Percentiles rank a stretch among this genome's conserved stretches.
Conservation (phyloP, 2,329 filamentous ascomycete genomes). For the Rachicladosporium sp. region DNA sequence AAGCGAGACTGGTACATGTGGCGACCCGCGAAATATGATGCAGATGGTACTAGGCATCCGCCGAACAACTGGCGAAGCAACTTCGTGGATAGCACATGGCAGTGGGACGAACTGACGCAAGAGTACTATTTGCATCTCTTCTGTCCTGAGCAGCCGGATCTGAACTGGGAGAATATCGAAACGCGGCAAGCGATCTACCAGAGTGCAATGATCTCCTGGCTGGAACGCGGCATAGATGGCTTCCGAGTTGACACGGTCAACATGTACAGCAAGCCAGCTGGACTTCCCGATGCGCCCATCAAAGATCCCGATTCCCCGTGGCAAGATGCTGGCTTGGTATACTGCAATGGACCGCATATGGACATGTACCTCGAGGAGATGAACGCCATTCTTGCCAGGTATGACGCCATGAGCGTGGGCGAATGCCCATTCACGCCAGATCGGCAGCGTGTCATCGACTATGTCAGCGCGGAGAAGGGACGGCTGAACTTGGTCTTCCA, state of each 20-base stretch:
- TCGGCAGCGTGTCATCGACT: constrained; percentile 38
- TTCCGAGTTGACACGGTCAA: constrained; percentile 25
- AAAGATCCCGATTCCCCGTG: constrained; percentile 2
- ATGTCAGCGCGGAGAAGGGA: constrained; percentile 39
- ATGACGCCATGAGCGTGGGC: constrained; percentile 41
- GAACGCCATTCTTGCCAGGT: constrained; percentile 32
- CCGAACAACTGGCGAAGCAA: constrained; percentile 64
- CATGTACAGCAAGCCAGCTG: constrained; percentile 11
- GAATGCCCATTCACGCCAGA: constrained; percentile 39
- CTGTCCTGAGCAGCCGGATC: constrained; percentile 63
- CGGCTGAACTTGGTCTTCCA: constrained; percentile 64
- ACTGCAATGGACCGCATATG: constrained; percentile 27
- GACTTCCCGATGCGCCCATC: constrained; percentile 2
- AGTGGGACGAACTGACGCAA: constrained; percentile 56
- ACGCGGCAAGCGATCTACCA: constrained; percentile 58
- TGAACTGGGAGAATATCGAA: constrained; percentile 72
- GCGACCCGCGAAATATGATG: constrained; percentile 22
- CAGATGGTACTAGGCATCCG: constrained; percentile 49
- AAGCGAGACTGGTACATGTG: constrained; percentile 46
- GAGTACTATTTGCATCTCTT: constrained; percentile 74
- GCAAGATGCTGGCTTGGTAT: constrained; percentile 3
- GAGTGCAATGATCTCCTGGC: constrained; percentile 52
- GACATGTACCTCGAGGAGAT: constrained; percentile 38
- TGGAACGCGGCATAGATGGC: constrained; percentile 51
- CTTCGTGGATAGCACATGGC: constrained; percentile 49